Evolutionary conservation across 208 protist species (phyloP).

Genomic region (Lotmaria passim): DNA sequence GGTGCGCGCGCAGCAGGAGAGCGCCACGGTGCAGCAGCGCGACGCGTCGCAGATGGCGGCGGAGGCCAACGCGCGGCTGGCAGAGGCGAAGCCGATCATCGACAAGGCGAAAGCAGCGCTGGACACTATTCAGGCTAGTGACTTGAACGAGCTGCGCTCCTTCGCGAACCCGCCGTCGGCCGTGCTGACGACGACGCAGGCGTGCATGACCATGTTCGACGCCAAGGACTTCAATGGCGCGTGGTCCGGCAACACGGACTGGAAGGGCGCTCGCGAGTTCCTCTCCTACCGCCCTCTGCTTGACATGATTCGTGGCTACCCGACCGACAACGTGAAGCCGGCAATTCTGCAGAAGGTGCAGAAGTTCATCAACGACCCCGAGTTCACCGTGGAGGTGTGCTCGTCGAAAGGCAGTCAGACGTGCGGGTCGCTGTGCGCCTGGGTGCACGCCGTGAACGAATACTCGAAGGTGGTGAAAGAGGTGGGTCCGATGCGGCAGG

Average conservation of each 20-base stretch:
- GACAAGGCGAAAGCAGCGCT: constrained; percentile 92
- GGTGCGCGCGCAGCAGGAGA: constrained; percentile 91
- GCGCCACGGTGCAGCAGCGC: constrained; percentile 84
- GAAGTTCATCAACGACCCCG: constrained; percentile 94
- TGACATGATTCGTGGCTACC: constrained; percentile 94
- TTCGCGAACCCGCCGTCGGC: constrained; percentile 94
- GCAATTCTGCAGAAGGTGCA: constrained; percentile 89
- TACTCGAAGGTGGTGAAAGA: constrained; percentile 96
- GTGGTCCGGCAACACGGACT: constrained; percentile 89
- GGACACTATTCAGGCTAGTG: constrained; percentile 93
- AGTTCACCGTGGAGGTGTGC: constrained; percentile 94
- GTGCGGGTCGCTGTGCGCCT: constrained; percentile 95
- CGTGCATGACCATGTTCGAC: constrained; percentile 97
- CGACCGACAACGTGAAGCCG: constrained; percentile 96
- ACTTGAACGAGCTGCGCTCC: constrained; percentile 95
- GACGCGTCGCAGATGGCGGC: constrained; percentile 87
- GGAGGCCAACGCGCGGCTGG: constrained; percentile 92
- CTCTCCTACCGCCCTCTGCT: constrained; percentile 93
- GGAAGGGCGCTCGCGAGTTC: constrained; percentile 92
- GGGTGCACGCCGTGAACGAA: constrained; percentile 96
- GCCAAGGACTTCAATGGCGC: constrained; percentile 85
- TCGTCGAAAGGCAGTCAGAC: constrained; percentile 94
- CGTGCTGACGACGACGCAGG: constrained; percentile 96
- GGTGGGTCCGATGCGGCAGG: constrained; percentile 94
- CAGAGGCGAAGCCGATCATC: constrained; percentile 94